Conservation (phyloP, 352 stramenopile species). For the Phytophthora pinifolia region DNA sequence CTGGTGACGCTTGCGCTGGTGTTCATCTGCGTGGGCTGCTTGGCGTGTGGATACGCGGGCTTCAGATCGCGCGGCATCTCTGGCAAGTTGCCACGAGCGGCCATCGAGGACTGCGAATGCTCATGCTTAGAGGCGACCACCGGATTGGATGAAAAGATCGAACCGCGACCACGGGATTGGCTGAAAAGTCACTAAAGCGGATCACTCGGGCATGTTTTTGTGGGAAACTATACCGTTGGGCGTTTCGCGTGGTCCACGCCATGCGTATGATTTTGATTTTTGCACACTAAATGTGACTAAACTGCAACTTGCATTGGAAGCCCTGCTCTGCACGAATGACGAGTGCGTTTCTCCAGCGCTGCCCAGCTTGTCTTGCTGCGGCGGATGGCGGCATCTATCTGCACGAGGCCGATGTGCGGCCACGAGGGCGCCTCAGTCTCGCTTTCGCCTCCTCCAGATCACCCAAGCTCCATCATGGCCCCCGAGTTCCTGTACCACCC, state of each 20-base stretch:
- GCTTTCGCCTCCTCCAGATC: constrained; percentile 14
- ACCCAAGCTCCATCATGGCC: constrained; percentile 14
- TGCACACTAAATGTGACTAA: constrained; percentile 8
- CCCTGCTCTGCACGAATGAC: constrained; percentile 10
- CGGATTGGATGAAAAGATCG: constrained; percentile 3
- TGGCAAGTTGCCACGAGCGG: constrained; percentile 25
- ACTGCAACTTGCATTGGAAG: constrained; percentile 12
- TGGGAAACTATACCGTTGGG: too few species aligned
- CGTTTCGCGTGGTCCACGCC: constrained; percentile 11
- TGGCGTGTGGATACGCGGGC: constrained; percentile 23
- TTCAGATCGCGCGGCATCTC: constrained; percentile 35
- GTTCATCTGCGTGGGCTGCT: constrained; percentile 26
- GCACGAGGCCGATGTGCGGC: constrained; percentile 17
- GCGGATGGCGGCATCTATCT: constrained; percentile 22
- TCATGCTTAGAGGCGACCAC: background rate
- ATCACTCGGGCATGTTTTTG: too few species aligned
- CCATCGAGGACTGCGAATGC: too few species aligned
- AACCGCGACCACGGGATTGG: background rate
- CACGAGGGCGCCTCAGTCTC: constrained; percentile 12
- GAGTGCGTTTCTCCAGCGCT: constrained; percentile 28
- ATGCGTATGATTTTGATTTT: constrained; percentile 5
- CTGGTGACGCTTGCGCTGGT: background rate
- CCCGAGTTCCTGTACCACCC: constrained; percentile 54
- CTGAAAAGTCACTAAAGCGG: constrained; percentile 4
- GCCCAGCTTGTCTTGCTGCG: constrained; percentile 14